Conservation (phyloP, 1,284 basidiomycete species). For the Pseudozyma thailandica region DNA sequence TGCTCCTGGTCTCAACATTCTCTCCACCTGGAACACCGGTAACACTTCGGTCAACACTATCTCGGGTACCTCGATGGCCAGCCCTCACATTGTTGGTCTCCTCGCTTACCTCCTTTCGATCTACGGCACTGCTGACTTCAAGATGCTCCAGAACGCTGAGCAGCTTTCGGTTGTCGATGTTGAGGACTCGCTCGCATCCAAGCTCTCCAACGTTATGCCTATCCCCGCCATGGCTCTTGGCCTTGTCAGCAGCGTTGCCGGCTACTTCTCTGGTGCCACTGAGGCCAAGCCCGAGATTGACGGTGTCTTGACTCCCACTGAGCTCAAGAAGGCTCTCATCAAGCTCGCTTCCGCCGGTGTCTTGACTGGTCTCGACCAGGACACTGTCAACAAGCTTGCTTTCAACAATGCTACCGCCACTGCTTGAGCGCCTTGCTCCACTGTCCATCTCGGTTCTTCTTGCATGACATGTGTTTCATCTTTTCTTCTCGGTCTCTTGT, state of each 20-base stretch:
- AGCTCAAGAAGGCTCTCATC: slow-evolving; percentile 80
- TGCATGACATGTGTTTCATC: slow-evolving; percentile 41
- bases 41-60: slow-evolving; percentile 75
- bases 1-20: slow-evolving; percentile 82
- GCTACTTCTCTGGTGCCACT: slow-evolving; percentile 54
- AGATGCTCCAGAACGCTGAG: slow-evolving; percentile 18
- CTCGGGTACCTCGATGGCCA: slow-evolving; percentile 75
- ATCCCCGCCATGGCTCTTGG: slow-evolving; percentile 56
- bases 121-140: slow-evolving; percentile 66
- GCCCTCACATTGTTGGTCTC: slow-evolving; percentile 71
- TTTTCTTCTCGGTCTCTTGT: slow-evolving; percentile 11
- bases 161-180: slow-evolving; percentile 39
- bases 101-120: slow-evolving; percentile 75
- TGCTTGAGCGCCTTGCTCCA: slow-evolving; percentile 2
- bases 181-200: slow-evolving; percentile 57
- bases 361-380: slow-evolving; percentile 69
- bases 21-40: slow-evolving; percentile 69
- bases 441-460: neutral
- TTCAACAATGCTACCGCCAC: slow-evolving; percentile 67
- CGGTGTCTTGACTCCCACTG: slow-evolving; percentile 71
- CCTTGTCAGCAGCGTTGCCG: slow-evolving; percentile 56
- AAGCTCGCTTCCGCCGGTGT: slow-evolving; percentile 74
- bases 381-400: slow-evolving; percentile 64
- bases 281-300: slow-evolving; percentile 68
- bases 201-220: slow-evolving; percentile 57